These are phyloP conservation scores for Monosporozyma solicola DNA, from an alignment of 805 yeast genomes.

Conservation along the genomic window DNA sequence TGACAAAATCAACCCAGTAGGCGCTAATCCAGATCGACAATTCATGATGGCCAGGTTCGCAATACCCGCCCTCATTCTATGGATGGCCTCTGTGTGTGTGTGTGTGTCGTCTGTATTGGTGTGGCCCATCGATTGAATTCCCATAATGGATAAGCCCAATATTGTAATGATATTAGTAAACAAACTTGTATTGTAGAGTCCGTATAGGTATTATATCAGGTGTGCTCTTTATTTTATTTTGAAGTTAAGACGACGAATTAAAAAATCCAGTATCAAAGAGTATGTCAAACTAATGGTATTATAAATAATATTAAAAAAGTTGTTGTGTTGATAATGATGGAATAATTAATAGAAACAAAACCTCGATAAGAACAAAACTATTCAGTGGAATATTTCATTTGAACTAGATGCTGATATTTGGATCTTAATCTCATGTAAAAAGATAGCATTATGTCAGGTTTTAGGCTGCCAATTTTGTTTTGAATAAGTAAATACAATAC, in stretches of 20 bases:
- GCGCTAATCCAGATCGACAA: neutral
- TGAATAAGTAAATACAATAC: too few species aligned
- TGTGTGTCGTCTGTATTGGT: too few species aligned
- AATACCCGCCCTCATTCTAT: neutral
- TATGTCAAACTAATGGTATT: neutral
- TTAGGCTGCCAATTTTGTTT: too few species aligned
- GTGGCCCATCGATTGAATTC: neutral
- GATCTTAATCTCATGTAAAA: too few species aligned
- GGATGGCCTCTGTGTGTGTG: neutral
- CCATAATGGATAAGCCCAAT: neutral
- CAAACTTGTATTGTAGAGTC: neutral
- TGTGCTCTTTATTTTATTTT: neutral
- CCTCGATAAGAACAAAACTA: too few species aligned
- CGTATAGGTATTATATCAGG: neutral
- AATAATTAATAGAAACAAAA: too few species aligned
- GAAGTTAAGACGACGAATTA: neutral
- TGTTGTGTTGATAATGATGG: neutral
- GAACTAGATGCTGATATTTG: too few species aligned
- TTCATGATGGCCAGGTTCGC: neutral
- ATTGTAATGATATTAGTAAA: neutral
- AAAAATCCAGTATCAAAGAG: neutral
- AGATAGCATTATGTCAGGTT: too few species aligned
- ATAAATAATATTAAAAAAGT: neutral
- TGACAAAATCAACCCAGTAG: neutral
- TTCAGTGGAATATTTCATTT: too few species aligned